Base-by-base conservation (phyloP, 768 basidiomycete genomes). In the Podaxis sp. region DNA sequence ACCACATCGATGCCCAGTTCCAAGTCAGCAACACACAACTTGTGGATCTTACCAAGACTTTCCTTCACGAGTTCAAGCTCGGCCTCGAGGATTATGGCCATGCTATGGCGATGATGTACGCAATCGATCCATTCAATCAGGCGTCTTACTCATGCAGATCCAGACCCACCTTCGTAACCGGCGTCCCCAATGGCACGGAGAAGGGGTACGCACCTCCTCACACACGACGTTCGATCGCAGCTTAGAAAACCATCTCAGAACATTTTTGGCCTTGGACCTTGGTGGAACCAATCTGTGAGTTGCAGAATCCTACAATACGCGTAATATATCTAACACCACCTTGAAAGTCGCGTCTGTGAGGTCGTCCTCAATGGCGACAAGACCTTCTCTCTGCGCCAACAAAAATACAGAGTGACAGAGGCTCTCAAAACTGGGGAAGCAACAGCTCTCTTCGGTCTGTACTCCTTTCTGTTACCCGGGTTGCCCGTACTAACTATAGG, bases 371-470 rank as follows among this genome's bases (percentile, higher is more conserved):
- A 90, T 55, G 97, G 97, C 37, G 82, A 97, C 75, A 86, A 93
- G 68, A 88, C 91, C 17, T 98, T 98, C 76, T 83, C 82, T 50
- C 81, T 99, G 63, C 88, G 89, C 66, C 96, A 98, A 76, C 92
- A 98, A 71, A 98, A 98, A 73, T 99, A 95, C 80, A 93, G 90
- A 72, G 94, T 99, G 13, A 97, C 96, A 2, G 93, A 97, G 33
- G 78, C 87, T 11, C 82, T 98, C 60, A 99, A 99, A 78, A 89
- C 92, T 1, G 97, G 97, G 41, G 94, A 98, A 71, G 96, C 90
- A 0, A 81, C 82, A 1, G 84, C 83, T 2, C 79, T 99, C 55
- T 98, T 99, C 70, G 93, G 95, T 96, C 76, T 67, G 63, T 40
- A 59, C 37, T 17, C 59, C 49, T 52, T 50, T 49, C 36, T 62